Evolutionary conservation across 176 grass and related monocot genomes (phyloP), one percentile per base, ranked within the genome.

Genomic region (Puya raimondii): DNA sequence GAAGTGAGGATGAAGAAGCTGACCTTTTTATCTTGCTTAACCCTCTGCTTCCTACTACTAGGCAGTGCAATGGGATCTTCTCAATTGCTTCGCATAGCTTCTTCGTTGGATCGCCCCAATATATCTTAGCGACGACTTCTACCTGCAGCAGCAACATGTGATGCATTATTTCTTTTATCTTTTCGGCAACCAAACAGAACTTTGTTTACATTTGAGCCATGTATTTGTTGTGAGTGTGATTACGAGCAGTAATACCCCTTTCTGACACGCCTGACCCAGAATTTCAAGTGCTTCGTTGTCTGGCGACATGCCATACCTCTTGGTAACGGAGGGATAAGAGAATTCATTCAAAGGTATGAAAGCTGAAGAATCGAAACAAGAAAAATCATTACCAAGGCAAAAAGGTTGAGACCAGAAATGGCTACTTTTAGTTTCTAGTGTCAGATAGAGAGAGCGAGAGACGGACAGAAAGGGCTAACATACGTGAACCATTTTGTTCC

Each of bases 321-420:
- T 84, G 72, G 71, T 48, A n/a, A 94, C 56, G 53, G n/a, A 29
- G 13, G 80, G 80, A 67, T 89, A 66, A 12, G 74, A 82, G 67
- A 94, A 84, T 71, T 94, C 91, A 9, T 72, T 26, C 64, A 89
- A 74, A 61, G 91, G 91, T 72, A 94, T 80, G 53, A 94, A 69
- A 11, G 91, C 86, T 94, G 80, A 18, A 83, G 51, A n/a, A n/a
- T n/a, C n/a, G n/a, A n/a, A n/a, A n/a, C 0, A 56, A 48, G 17
- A 69, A 14, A 1, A 71, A 69, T 1, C 4, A 25, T 14, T 23
- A 63, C 27, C 71, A 13, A 61, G 59, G 29, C 25, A 65, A 11
- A 59, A 57, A 33, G 57, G 51, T 66, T 29, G 33, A 42, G 33
- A 42, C 33, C 33, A 42, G 33, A 42, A 42, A 42, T 4, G 1